Base-by-base conservation (phyloP, 2,329 filamentous ascomycete species). In the Shiraia sp. region DNA sequence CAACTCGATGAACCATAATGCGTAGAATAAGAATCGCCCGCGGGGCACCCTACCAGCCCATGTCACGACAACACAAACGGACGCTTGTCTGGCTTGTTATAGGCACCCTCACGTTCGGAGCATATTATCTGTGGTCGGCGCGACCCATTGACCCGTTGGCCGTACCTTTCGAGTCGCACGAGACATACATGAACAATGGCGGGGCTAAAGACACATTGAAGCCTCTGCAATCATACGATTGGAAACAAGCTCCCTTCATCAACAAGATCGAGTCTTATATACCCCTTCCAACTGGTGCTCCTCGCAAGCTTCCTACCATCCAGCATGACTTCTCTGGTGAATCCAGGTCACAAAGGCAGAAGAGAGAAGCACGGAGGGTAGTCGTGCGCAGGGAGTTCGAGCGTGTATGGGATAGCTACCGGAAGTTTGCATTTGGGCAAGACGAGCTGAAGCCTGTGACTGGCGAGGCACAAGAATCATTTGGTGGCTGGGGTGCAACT, bases 401-500 rank as follows among this genome's bases (percentile, higher is more conserved):
- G 37, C 64, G 69, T 23, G 69, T 57, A 28, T 78, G 74, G 74
- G 58, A 65, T 3, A 64, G 68, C 31, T 78, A 78, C 56, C 68
- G 62, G 38, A 40, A 64, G 25, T 59, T 66, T 44, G 74, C 75
- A 8, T 78, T 74, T 74, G 65, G 68, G 47, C 61, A 70, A 35
- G 75, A 78, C 47, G 75, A 78, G 55, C 61, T 77, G 10, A 61
- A 55, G 22, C 75, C 75, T 3, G 47, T 75, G 2, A 65, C 63
- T 22, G 72, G 70, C 6, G 49, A 57, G 16, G 57, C 53, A 2
- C 58, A 60, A n/a, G 62, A 75, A 47, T 62, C 65, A 5, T 77
- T 75, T 48, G 74, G 74, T 5, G 75, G 74, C 24, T 77, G 75
- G 75, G 73, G 68, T 15, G 74, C 73, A 8, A 75, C 68, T 15